Base-by-base conservation (phyloP, 169 alveolate genomes). In the Cystoisospora suis region DNA sequence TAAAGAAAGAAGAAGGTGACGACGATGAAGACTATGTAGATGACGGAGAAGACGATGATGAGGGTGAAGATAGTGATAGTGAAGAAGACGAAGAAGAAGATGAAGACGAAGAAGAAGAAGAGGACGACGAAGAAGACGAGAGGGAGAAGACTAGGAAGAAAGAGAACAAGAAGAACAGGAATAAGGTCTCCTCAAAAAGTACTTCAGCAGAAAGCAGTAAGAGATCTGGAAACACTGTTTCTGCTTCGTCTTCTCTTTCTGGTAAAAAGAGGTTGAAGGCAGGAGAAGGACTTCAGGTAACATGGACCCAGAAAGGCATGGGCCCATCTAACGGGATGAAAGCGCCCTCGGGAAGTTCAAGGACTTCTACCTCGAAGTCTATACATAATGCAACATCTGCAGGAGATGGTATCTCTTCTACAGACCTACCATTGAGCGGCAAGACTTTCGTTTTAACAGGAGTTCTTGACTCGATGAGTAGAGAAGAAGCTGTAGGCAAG, bases 361-460 rank as follows among this genome's bases (percentile, higher is more conserved):
- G n/a, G n/a, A n/a, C n/a, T n/a, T n/a, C n/a, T n/a, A n/a, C n/a
- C n/a, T n/a, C n/a, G n/a, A n/a, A n/a, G n/a, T n/a, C n/a, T n/a
- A n/a, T n/a, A n/a, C n/a, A n/a, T n/a, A n/a, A n/a, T n/a, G n/a
- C n/a, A n/a, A n/a, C n/a, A n/a, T n/a, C n/a, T n/a, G n/a, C n/a
- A n/a, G n/a, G n/a, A n/a, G n/a, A n/a, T n/a, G n/a, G n/a, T n/a
- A n/a, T n/a, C n/a, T n/a, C n/a, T n/a, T n/a, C n/a, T n/a, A n/a
- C n/a, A n/a, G n/a, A n/a, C 85, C 12, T 5, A 34, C 6, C 77
- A 40, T 56, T 89, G 42, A 46, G 83, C 1, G 93, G 93, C 5
- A 89, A 75, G 61, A 89, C 72, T 40, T 44, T 79, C 32, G 93
- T 89, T 12, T 56, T 89, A 45, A 89, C 93, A 17, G 93, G 93